These are phyloP conservation scores for Alternaria sp. DNA, from an alignment of 2,329 filamentous ascomycete species.

Conservation along the genomic window DNA sequence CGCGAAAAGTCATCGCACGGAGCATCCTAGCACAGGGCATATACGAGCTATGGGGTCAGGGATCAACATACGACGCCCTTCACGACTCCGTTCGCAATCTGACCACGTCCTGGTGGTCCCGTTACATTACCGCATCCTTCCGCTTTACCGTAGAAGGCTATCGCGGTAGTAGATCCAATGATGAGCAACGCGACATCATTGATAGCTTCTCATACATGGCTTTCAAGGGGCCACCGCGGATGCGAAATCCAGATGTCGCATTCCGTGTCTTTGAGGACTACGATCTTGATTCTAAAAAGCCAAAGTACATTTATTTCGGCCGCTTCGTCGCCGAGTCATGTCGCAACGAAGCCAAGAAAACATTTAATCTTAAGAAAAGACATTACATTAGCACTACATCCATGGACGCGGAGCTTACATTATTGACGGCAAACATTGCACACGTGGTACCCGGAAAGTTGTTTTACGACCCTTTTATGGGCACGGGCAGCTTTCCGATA, in stretches of 20 bases:
- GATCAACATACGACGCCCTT: constrained; percentile 70
- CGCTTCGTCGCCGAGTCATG: constrained; percentile 72
- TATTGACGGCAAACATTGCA: constrained; percentile 91
- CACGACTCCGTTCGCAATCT: constrained; percentile 69
- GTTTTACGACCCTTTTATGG: constrained; percentile 94
- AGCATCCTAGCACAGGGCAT: constrained; percentile 84
- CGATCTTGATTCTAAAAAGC: constrained; percentile 61
- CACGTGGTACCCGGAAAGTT: constrained; percentile 82
- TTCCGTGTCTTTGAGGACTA: constrained; percentile 89
- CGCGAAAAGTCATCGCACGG: constrained; percentile 72
- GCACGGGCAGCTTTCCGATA: constrained; percentile 90
- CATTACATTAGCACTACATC: constrained; percentile 94
- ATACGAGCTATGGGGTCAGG: constrained; percentile 87
- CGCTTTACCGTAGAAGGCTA: constrained; percentile 87
- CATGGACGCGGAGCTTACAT: constrained; percentile 93
- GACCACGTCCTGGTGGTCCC: constrained; percentile 71
- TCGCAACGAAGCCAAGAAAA: constrained; percentile 70
- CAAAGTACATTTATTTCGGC: constrained; percentile 73
- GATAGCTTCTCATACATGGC: constrained; percentile 80
- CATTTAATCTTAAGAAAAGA: constrained; percentile 90
- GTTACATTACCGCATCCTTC: constrained; percentile 74
- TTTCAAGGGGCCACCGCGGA: constrained; percentile 78
- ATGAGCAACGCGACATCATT: constrained; percentile 76
- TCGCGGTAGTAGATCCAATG: constrained; percentile 71
- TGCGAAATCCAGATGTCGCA: constrained; percentile 72